phyloP scores from a whole-genome alignment of 2,329 filamentous ascomycete genomes.

The Fusarium decemcellulare region DNA sequence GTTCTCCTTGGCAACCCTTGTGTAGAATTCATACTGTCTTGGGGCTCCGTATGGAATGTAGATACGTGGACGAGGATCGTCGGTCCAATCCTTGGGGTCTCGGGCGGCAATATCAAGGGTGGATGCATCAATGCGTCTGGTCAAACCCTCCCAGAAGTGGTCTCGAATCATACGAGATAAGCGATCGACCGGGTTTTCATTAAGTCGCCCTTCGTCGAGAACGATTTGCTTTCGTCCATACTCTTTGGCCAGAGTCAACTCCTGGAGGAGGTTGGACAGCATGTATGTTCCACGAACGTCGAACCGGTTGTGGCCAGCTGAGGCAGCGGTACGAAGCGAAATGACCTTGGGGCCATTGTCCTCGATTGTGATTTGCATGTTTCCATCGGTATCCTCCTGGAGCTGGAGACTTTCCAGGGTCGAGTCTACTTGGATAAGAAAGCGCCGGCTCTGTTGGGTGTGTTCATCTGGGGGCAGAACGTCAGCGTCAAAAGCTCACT shows the following conservation, averaged over 20 bases:
- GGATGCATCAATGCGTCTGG: constrained; percentile 89
- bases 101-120: constrained; percentile 88
- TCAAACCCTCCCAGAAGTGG: constrained; percentile 94
- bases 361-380: constrained; percentile 98
- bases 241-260: constrained; percentile 92
- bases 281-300: constrained; percentile 97
- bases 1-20: constrained; percentile 79
- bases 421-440: constrained; percentile 87
- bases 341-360: constrained; percentile 94
- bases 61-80: constrained; percentile 89
- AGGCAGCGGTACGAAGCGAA: constrained; percentile 86
- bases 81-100: constrained; percentile 97
- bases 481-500: constrained; percentile 15
- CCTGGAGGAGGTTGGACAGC: constrained; percentile 95
- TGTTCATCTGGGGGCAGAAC: constrained; percentile 74
- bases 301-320: constrained; percentile 87
- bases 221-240: constrained; percentile 91
- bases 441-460: constrained; percentile 77
- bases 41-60: constrained; percentile 90
- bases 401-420: constrained; percentile 84
- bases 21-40: constrained; percentile 93
- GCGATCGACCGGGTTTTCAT: constrained; percentile 94
- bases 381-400: constrained; percentile 93
- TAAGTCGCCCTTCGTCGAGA: constrained; percentile 90
- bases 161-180: constrained; percentile 88